A percentile compares a stretch with the other conserved stretches of the same genome.
Conservation (phyloP, 257 asterid species). For the Cynanchum wilfordii region DNA sequence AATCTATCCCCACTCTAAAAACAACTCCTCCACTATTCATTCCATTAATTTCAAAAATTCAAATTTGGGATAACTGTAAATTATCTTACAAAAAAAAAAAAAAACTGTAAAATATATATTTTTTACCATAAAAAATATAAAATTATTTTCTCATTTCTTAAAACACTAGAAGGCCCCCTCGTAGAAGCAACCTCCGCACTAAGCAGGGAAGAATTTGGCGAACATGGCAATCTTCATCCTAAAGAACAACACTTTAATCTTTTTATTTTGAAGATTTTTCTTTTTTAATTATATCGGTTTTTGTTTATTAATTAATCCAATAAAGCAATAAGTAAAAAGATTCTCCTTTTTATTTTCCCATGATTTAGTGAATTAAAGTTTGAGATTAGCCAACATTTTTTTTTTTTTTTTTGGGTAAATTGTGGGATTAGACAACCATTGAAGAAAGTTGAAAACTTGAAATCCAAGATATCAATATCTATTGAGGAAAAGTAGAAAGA, state of each 20-base stretch:
- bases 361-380: not conserved
- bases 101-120: not conserved
- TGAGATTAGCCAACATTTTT: not conserved
- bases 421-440: constrained; percentile 1
- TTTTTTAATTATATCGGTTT: not conserved
- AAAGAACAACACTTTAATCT: not conserved
- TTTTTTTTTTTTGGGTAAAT: too few species aligned
- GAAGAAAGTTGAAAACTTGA: constrained; percentile 19
- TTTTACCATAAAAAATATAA: not conserved
- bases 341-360: not conserved
- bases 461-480: constrained; percentile 1
- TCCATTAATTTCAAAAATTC: too few species aligned
- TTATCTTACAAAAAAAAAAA: too few species aligned
- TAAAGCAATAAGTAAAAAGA: constrained; percentile 1
- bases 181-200: not conserved
- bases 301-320: not conserved
- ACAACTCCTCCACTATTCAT: too few species aligned
- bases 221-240: not conserved
- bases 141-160: not conserved
- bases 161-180: not conserved
- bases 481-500: not conserved
- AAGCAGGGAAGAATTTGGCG: not conserved
- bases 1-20: too few species aligned
- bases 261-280: not conserved
- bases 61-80: too few species aligned